Percentiles rank a stretch among this genome's conserved stretches.
phyloP scores from a whole-genome alignment of 176 grass and related monocot species.

The Areca catechu region DNA sequence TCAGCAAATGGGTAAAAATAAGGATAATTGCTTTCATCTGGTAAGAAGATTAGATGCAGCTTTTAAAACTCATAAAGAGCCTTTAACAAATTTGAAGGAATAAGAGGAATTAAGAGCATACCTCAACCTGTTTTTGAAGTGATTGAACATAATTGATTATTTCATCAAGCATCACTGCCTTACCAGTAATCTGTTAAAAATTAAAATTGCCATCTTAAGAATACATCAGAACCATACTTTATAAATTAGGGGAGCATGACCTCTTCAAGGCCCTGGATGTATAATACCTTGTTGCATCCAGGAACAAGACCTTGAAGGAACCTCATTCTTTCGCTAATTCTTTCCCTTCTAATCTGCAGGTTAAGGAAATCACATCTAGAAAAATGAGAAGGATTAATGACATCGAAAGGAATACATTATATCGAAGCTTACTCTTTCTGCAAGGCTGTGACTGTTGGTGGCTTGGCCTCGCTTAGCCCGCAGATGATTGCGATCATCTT shows the following conservation, averaged over 20 bases:
- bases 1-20: no score
- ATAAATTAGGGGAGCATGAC: conserved; percentile 6
- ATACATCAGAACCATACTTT: background rate
- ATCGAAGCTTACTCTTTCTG: conserved; percentile 67
- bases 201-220: background rate
- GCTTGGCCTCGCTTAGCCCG: conserved; percentile 90
- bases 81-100: no score
- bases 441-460: conserved; percentile 98
- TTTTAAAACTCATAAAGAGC: no score
- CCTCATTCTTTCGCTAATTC: conserved; percentile 92
- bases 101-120: background rate
- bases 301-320: conserved; percentile 93
- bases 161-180: conserved; percentile 99
- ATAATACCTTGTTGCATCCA: conserved; percentile 68
- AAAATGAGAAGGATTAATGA: conserved; percentile 6
- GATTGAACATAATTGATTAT: conserved; percentile 99
- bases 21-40: no score
- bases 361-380: background rate
- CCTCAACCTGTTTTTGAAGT: conserved; percentile 85
- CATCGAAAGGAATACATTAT: background rate
- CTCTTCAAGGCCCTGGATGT: no score
- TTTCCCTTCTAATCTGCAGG: conserved; percentile 84
- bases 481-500: conserved; percentile 80
- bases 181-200: conserved; percentile 63
- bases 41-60: no score